Percentiles rank a stretch among this genome's conserved stretches.
Conservation (phyloP, 2,329 filamentous ascomycete species). For the Boeremia exigua region DNA sequence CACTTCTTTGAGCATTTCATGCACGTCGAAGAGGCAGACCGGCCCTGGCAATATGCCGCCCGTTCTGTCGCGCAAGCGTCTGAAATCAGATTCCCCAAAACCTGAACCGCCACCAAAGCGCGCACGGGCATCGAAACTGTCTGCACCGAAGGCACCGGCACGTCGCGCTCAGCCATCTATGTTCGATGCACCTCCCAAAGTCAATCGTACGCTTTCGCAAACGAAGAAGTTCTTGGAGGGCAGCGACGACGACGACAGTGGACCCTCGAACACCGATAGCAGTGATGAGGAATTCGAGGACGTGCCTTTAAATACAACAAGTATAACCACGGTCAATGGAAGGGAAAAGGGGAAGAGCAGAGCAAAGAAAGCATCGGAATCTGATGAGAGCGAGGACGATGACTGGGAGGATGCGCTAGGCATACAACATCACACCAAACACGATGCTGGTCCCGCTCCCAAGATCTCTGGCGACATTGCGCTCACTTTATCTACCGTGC, state of each 20-base stretch:
- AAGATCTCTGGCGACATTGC: conserved; percentile 72
- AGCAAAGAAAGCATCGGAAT: conserved; percentile 34
- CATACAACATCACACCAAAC: conserved; percentile 39
- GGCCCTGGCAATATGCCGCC: conserved; percentile 65
- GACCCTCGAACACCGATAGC: conserved; percentile 50
- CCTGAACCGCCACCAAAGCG: conserved; percentile 43
- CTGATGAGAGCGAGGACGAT: conserved; percentile 49
- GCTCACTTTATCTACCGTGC: conserved; percentile 63
- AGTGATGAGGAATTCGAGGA: conserved; percentile 59
- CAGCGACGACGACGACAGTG: conserved; percentile 50
- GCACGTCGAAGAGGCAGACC: not conserved
- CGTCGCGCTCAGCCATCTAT: conserved; percentile 47
- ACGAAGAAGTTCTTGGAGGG: conserved; percentile 49
- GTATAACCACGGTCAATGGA: conserved; percentile 16
- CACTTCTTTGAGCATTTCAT: not conserved
- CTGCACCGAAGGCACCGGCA: conserved; percentile 23
- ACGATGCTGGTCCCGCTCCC: conserved; percentile 49
- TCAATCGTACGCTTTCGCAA: conserved; percentile 37
- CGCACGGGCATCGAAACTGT: conserved; percentile 22
- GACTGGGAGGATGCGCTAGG: conserved; percentile 50
- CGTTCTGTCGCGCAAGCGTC: conserved; percentile 69
- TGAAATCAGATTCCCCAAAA: conserved; percentile 57
- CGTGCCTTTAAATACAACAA: conserved; percentile 41
- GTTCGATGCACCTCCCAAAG: conserved; percentile 49
- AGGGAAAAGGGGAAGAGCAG: conserved; percentile 53